Percentiles rank a stretch among this genome's conserved stretches.
These are phyloP conservation scores for Rheum nobile DNA, from an alignment of 148 eudicot species.

Conservation along the genomic window DNA sequence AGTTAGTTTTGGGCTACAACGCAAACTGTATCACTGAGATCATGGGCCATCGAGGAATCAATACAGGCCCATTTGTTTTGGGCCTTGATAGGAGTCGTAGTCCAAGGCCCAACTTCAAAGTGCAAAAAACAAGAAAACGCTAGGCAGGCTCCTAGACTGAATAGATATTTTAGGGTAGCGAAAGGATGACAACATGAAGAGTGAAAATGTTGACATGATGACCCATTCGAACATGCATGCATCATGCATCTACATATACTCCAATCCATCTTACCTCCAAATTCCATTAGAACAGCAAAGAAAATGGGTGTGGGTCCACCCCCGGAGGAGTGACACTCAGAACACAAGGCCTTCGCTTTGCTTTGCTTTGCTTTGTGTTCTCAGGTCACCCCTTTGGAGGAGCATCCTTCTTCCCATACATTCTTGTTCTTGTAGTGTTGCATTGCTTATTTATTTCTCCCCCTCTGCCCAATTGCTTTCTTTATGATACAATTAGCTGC, in stretches of 20 bases:
- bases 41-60: no score
- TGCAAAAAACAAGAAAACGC: no score
- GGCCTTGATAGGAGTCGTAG: background rate
- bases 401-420: background rate
- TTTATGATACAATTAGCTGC: no score
- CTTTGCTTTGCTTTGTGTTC: background rate
- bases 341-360: background rate
- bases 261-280: no score
- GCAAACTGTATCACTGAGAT: no score
- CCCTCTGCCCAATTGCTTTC: no score
- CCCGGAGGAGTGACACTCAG: background rate
- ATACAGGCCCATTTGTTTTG: background rate
- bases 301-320: background rate
- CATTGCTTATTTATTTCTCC: no score
- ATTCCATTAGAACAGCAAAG: background rate
- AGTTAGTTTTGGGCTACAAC: background rate
- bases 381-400: background rate
- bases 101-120: background rate
- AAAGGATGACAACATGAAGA: background rate
- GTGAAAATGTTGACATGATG: background rate
- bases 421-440: no score
- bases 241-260: no score
- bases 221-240: background rate
- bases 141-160: no score
- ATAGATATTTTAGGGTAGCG: no score